Percentiles rank a stretch among this genome's conserved stretches.
These are phyloP conservation scores for Neurospora cerealis DNA, from an alignment of 495 filamentous ascomycete genomes.

Conservation along the genomic window DNA sequence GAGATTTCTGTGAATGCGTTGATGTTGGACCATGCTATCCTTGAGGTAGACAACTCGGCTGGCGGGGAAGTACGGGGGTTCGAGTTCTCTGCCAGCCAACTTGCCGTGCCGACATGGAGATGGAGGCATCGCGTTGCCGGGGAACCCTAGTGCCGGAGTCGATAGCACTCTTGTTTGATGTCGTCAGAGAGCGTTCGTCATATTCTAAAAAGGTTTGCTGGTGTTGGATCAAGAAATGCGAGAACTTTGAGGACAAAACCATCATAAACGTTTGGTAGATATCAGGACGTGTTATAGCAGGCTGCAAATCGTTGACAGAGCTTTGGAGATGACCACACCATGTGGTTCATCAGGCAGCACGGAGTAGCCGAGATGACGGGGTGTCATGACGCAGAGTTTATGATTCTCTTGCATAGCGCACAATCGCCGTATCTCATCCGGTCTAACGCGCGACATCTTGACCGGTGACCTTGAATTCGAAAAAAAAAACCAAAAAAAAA, in stretches of 20 bases:
- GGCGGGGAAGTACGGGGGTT: neutral
- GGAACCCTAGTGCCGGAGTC: neutral
- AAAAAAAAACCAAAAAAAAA: neutral
- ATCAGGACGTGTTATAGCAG: neutral
- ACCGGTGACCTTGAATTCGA: neutral
- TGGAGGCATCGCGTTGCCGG: neutral
- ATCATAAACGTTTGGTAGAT: neutral
- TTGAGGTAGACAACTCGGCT: neutral
- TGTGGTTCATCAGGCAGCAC: neutral
- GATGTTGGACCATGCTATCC: neutral
- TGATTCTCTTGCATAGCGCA: neutral
- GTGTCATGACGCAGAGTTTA: neutral
- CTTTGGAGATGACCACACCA: neutral
- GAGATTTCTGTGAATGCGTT: neutral
- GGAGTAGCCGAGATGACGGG: neutral
- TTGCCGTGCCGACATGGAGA: neutral
- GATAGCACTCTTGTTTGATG: neutral
- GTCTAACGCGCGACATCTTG: neutral
- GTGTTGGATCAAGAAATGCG: neutral
- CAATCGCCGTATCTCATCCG: neutral
- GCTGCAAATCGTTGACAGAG: neutral
- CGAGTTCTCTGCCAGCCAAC: neutral
- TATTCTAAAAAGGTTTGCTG: neutral
- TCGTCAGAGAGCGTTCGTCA: neutral
- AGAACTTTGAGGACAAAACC: neutral